Evolutionary conservation across 164 flowering plant genomes (phyloP).

Genomic region (Liriodendron chinense): DNA sequence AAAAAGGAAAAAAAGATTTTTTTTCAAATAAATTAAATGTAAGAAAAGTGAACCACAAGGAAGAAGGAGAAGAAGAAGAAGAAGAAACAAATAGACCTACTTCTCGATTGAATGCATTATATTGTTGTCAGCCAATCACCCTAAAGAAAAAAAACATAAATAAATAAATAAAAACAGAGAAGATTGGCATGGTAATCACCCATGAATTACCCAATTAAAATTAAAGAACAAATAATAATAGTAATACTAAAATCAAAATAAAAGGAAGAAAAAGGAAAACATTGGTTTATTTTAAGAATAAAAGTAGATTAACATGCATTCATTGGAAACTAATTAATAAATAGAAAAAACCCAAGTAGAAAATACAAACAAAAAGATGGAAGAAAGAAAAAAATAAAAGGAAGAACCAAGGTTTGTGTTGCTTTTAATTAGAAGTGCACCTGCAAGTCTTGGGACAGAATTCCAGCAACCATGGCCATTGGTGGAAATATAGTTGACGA

Average conservation of each 20-base stretch:
- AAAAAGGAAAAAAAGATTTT: no score
- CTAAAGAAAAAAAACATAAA: no score
- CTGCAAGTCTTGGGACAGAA: slow-evolving; percentile 78
- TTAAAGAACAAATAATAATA: no score
- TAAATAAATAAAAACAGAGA: not conserved
- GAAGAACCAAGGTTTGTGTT: not conserved
- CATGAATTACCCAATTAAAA: not conserved
- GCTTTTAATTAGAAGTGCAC: slow-evolving; percentile 27
- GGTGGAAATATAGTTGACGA: slow-evolving; percentile 68
- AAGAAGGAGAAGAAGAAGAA: not conserved
- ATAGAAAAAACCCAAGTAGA: not conserved
- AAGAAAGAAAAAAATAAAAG: not conserved
- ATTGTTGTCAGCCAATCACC: not conserved
- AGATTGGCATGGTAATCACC: not conserved
- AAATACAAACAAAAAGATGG: not conserved
- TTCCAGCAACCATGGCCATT: slow-evolving; percentile 93
- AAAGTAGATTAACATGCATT: not conserved
- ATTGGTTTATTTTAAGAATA: not conserved
- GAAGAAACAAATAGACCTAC: no score
- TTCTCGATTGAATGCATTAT: not conserved
- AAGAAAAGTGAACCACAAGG: not conserved
- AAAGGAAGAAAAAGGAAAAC: not conserved
- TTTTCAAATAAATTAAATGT: not conserved
- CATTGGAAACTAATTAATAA: not conserved
- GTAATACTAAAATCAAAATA: not conserved